Evolutionary conservation across 805 yeast species (phyloP), one percentile per base, ranked within the genome.

Genomic region (Lipomyces spencermartinsiae): DNA sequence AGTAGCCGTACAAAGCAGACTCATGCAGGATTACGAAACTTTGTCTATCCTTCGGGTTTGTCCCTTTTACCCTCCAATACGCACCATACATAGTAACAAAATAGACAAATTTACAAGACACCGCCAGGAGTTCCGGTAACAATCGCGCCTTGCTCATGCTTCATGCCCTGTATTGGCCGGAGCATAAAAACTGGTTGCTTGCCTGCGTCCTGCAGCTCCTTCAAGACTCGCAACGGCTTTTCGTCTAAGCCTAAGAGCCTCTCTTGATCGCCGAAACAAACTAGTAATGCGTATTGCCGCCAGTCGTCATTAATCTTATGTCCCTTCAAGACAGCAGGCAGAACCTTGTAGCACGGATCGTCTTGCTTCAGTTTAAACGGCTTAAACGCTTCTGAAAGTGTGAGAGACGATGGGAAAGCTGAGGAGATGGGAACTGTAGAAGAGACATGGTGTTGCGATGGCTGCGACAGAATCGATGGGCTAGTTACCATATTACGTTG

Each of bases 131-230:
- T 66, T 10, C 74, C 73, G 4, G 64, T 61, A 12, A 71, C 73
- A 12, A 70, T 61, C 19, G 73, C 65, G 46, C 74, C 74, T 56
- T 71, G 70, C 19, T 71, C 74, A 35, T 69, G 74, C 49, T 67
- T 72, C 59, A 60, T 46, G 33, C 79, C 89, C 49, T 93, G 97
- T 61, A 89, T 84, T 73, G 92, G 95, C 73, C 98, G 82, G 57
- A 93, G 83, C 97, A 93, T 93, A 68, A 93, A 92, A 1, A 95
- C 91, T 0, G 98, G 98, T 75, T 90, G 91, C 72, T 89, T 84
- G 0, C 97, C 97, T 66, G 87, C 84, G 69, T 91, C 97, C 76
- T 88, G 92, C 33, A 94, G 82, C 74, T 90, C 97, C 77, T 92
- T 90, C 76, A 92, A 92, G 9, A 93, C 88, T 49, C 85, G 81